Conservation (phyloP, 2,329 filamentous ascomycete genomes). For the Fusarium clavum region DNA sequence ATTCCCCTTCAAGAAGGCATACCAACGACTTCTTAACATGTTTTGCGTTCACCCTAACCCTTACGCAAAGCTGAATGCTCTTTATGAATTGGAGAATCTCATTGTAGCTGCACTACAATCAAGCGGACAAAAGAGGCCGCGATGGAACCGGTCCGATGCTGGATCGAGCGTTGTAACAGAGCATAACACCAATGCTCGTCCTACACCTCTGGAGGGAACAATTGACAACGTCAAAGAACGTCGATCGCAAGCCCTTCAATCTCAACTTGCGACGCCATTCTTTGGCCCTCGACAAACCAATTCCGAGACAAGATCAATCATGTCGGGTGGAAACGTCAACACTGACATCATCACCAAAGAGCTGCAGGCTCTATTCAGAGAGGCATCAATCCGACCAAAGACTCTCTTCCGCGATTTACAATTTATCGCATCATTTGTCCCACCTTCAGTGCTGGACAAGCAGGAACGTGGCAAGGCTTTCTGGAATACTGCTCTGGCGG, state of each 20-base stretch:
- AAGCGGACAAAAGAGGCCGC: constrained; percentile 50
- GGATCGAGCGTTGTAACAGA: constrained; percentile 51
- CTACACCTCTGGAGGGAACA: constrained; percentile 70
- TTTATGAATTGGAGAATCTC: constrained; percentile 85
- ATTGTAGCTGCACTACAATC: constrained; percentile 76
- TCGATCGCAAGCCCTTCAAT: constrained; percentile 64
- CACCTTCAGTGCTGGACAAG: constrained; percentile 69
- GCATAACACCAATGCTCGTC: constrained; percentile 50
- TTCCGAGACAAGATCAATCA: constrained; percentile 61
- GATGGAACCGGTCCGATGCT: constrained; percentile 54
- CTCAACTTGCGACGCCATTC: constrained; percentile 44
- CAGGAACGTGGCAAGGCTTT: constrained; percentile 81
- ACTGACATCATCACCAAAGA: constrained; percentile 75
- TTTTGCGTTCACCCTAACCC: constrained; percentile 93
- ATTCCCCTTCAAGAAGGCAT: constrained; percentile 85
- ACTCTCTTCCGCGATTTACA: constrained; percentile 86
- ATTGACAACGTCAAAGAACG: constrained; percentile 78
- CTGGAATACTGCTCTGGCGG: constrained; percentile 88
- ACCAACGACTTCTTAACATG: constrained; percentile 81
- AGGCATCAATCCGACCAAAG: constrained; percentile 77
- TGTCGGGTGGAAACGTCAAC: constrained; percentile 63
- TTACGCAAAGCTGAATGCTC: constrained; percentile 82
- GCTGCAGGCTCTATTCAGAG: constrained; percentile 74
- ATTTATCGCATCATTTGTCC: constrained; percentile 75
- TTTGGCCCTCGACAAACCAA: constrained; percentile 58